Evolutionary conservation across 192 early-diverging fungal genomes (phyloP).

Genomic region (Coemansia sp.): DNA sequence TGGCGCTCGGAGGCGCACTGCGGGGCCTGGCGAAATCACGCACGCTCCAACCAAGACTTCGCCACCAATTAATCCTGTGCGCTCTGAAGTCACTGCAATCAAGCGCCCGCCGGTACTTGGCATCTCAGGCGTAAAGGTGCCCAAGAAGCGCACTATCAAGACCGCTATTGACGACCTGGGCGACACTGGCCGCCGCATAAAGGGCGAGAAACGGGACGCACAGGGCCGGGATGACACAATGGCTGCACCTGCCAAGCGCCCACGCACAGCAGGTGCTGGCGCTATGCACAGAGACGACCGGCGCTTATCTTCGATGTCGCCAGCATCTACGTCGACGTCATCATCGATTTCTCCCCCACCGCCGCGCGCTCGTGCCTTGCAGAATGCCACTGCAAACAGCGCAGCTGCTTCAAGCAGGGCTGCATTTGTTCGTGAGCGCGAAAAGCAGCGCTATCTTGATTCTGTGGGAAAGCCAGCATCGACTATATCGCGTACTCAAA

Average conservation of each 20-base stretch:
- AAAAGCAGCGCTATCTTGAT: constrained; percentile 32
- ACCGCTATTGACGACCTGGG: background rate
- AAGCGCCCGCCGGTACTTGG: constrained; percentile 12
- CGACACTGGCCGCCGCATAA: background rate
- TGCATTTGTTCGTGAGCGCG: constrained; percentile 46
- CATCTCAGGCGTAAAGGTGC: constrained; percentile 25
- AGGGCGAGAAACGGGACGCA: constrained; percentile 9
- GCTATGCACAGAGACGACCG: constrained; percentile 6
- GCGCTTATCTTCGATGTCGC: background rate
- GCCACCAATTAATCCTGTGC: background rate
- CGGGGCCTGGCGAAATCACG: background rate
- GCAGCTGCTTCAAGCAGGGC: constrained; percentile 21
- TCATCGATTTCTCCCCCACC: constrained; percentile 1
- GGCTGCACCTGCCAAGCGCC: constrained; percentile 9
- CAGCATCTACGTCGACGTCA: constrained; percentile 6
- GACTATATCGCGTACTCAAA: background rate
- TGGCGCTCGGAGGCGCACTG: constrained; percentile 6
- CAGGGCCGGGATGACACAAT: constrained; percentile 1
- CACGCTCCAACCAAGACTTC: background rate
- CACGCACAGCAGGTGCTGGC: background rate
- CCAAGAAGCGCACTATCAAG: constrained; percentile 31
- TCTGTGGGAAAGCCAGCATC: constrained; percentile 1
- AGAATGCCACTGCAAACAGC: background rate
- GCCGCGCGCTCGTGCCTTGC: background rate
- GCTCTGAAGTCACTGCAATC: constrained; percentile 2